Conservation (phyloP, 2,329 filamentous ascomycete genomes). For the Alternaria viburni region DNA sequence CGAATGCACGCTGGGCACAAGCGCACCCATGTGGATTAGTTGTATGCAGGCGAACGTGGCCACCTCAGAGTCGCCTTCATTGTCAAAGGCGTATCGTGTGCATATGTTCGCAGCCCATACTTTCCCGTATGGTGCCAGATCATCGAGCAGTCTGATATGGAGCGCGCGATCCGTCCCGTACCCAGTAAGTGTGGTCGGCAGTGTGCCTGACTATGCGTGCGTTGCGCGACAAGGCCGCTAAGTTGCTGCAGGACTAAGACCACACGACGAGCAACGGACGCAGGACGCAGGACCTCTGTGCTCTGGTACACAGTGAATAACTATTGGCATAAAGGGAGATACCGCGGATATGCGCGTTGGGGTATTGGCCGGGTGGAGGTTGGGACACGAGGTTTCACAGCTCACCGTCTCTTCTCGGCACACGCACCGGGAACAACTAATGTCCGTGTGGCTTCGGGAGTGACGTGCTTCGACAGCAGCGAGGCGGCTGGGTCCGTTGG, state of each 20-base stretch:
- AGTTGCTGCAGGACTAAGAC: conserved; percentile 30
- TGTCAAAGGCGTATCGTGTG: conserved; percentile 32
- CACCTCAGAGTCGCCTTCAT: conserved; percentile 45
- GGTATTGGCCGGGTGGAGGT: conserved; percentile 13
- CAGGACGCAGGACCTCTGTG: conserved; percentile 14
- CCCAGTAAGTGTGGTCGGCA: conserved; percentile 20
- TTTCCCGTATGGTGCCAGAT: conserved; percentile 47
- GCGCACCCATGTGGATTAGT: conserved; percentile 45
- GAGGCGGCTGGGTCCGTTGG: conserved; percentile 3
- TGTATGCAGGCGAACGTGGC: conserved; percentile 48
- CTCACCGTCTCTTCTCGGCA: conserved; percentile 30
- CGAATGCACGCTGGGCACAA: conserved; percentile 49
- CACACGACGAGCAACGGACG: conserved; percentile 14
- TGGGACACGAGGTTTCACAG: conserved; percentile 18
- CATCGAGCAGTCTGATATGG: conserved; percentile 34
- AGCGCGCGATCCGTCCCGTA: conserved; percentile 46
- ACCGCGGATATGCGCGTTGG: conserved; percentile 6
- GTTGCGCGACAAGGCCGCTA: conserved; percentile 10
- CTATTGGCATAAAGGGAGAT: not conserved
- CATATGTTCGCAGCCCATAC: conserved; percentile 43
- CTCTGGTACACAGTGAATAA: conserved; percentile 1
- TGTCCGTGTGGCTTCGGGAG: conserved; percentile 18
- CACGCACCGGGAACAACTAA: conserved; percentile 6
- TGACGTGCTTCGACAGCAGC: conserved; percentile 11
- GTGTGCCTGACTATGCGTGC: conserved; percentile 22